phyloP scores from a whole-genome alignment of 176 grass and related monocot genomes.

The Oryza meyeriana region DNA sequence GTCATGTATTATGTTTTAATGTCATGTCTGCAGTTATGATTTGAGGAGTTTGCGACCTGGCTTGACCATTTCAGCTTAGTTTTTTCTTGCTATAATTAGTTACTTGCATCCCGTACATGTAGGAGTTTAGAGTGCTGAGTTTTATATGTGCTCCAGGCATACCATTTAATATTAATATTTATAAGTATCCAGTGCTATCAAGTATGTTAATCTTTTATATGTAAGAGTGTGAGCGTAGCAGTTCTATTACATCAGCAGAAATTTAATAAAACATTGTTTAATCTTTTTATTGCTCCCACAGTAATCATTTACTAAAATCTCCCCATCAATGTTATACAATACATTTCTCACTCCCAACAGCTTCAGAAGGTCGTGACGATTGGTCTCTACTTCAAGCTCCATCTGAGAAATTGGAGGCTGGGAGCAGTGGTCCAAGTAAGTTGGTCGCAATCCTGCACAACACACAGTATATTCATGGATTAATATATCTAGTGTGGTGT shows the following conservation, averaged over 20 bases:
- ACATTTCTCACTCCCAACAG: not conserved
- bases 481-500: not conserved
- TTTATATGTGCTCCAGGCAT: not conserved
- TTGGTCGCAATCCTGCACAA: slow-evolving; percentile 32
- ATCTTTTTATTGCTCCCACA: not conserved
- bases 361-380: not conserved
- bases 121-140: not conserved
- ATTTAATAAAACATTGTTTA: not conserved
- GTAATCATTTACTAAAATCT: not conserved
- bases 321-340: not conserved
- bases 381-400: slow-evolving; percentile 26
- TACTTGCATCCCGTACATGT: not conserved
- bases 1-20: not conserved
- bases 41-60: not conserved
- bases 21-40: not conserved
- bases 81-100: not conserved
- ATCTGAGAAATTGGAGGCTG: not conserved
- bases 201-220: not conserved
- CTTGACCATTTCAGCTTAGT: not conserved
- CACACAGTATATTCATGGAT: slow-evolving; percentile 1
- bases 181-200: not conserved
- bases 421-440: slow-evolving; percentile 34
- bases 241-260: too few relatives aligned
- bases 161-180: not conserved
- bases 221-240: too few relatives aligned